A percentile compares a stretch with the other conserved stretches of the same genome.
phyloP scores from a whole-genome alignment of 345 rosid genomes.

The Acer yangbiense region DNA sequence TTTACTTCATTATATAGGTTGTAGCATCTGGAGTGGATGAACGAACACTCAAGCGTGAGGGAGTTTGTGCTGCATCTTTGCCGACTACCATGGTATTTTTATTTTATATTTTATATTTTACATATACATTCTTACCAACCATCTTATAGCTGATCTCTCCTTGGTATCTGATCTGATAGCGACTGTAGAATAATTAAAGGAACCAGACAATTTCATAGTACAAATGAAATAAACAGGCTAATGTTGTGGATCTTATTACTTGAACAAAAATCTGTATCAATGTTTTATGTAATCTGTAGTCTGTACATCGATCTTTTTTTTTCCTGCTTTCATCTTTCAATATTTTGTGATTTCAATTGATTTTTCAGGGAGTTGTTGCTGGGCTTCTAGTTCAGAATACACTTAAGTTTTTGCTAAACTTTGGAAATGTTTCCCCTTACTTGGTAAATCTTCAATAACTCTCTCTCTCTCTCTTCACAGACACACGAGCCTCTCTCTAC shows the following conservation, averaged over 20 bases:
- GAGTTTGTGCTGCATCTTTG: conserved; percentile 96
- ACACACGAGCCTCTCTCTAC: neutral
- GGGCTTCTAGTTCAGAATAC: conserved; percentile 94
- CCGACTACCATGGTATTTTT: conserved; percentile 83
- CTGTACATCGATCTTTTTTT: neutral
- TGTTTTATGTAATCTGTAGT: conserved; percentile 14
- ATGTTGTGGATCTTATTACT: neutral
- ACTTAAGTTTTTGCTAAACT: conserved; percentile 75
- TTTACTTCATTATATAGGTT: conserved; percentile 48
- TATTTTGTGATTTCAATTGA: conserved; percentile 14
- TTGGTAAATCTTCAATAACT: conserved; percentile 50
- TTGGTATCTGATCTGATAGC: neutral
- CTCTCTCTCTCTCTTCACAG: conserved; percentile 1
- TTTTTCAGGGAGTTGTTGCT: conserved; percentile 89
- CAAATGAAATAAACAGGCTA: neutral
- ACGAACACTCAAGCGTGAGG: conserved; percentile 91
- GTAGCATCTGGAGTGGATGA: conserved; percentile 99
- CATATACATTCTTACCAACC: neutral
- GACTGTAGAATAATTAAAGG: neutral
- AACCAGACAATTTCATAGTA: conserved; percentile 2
- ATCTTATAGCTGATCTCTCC: conserved; percentile 2
- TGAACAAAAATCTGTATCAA: neutral
- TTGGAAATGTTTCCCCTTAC: conserved; percentile 90
- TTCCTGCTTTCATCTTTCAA: conserved; percentile 8
- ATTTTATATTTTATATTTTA: neutral